Evolutionary conservation across 2,329 filamentous ascomycete genomes (phyloP).

Genomic region (Westerdykella ornata): DNA sequence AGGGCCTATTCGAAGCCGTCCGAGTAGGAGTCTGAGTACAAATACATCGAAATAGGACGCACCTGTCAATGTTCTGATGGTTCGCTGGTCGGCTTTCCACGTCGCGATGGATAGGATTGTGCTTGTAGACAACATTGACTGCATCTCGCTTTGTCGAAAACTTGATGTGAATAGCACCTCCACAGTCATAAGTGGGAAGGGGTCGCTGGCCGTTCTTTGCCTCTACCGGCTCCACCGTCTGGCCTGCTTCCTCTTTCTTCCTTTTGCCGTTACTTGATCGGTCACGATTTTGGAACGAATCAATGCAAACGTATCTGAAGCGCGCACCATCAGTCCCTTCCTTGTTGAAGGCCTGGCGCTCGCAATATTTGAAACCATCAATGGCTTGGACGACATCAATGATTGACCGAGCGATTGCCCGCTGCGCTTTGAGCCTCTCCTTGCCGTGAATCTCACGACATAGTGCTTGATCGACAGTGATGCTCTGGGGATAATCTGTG

Average conservation of each 20-base stretch:
- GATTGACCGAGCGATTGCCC: conserved; percentile 26
- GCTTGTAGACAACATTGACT: conserved; percentile 33
- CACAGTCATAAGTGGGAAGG: conserved; percentile 27
- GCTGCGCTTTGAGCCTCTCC: conserved; percentile 23
- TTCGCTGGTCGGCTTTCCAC: conserved; percentile 10
- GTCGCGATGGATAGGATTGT: conserved; percentile 30
- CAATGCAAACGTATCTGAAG: conserved; percentile 30
- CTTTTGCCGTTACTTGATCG: conserved; percentile 22
- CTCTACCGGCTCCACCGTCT: conserved; percentile 5
- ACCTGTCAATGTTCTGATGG: conserved; percentile 13
- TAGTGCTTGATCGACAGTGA: conserved; percentile 23
- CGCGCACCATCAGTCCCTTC: conserved; percentile 25
- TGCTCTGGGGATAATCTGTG: conserved; percentile 23
- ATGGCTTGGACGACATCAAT: conserved; percentile 25
- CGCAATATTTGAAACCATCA: conserved; percentile 32
- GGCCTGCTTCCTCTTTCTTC: conserved; percentile 7
- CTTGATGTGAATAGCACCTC: conserved; percentile 30
- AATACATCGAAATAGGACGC: conserved; percentile 4
- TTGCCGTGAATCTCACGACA: conserved; percentile 23
- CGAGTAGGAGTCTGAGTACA: no score
- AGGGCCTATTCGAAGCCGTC: no score
- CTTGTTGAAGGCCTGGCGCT: conserved; percentile 26
- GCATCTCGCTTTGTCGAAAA: conserved; percentile 32
- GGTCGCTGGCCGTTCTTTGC: conserved; percentile 3
- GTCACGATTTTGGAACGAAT: conserved; percentile 29